phyloP scores from a whole-genome alignment of 768 basidiomycete species.

The Boletellus emodensis region DNA sequence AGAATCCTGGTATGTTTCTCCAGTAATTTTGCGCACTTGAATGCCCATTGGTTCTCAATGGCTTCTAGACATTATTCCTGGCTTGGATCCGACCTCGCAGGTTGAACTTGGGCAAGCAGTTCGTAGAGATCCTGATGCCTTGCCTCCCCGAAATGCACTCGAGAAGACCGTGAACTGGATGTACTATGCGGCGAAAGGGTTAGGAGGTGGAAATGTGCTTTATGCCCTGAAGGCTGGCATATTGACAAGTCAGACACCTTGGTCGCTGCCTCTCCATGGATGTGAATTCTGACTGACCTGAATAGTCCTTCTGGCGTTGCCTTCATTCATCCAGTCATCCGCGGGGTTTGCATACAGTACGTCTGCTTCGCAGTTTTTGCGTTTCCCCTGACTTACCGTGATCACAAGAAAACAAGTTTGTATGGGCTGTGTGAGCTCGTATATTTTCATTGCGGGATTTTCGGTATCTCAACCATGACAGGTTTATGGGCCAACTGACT shows the following conservation, averaged over 20 bases:
- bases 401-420: conserved; percentile 53
- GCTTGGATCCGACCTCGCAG: conserved; percentile 39
- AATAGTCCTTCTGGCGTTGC: conserved; percentile 55
- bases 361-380: conserved; percentile 18
- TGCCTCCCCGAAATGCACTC: conserved; percentile 60
- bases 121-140: conserved; percentile 67
- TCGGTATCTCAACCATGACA: conserved; percentile 22
- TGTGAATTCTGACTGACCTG: not conserved
- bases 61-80: conserved; percentile 50
- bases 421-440: conserved; percentile 65
- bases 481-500: conserved; percentile 74
- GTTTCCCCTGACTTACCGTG: conserved; percentile 4
- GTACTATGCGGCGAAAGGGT: conserved; percentile 36
- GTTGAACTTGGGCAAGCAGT: conserved; percentile 55
- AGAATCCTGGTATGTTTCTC: conserved; percentile 51
- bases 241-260: conserved; percentile 45
- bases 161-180: conserved; percentile 48
- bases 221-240: conserved; percentile 71
- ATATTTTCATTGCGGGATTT: not conserved
- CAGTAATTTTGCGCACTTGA: not conserved
- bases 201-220: conserved; percentile 57
- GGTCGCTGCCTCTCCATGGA: not conserved
- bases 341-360: conserved; percentile 57
- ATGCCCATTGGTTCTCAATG: not conserved
- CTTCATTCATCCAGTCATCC: conserved; percentile 51